Evolutionary conservation across 2,329 filamentous ascomycete genomes (phyloP), one percentile per base, ranked within the genome.

Genomic region (Penicillium aurantiogriseum): DNA sequence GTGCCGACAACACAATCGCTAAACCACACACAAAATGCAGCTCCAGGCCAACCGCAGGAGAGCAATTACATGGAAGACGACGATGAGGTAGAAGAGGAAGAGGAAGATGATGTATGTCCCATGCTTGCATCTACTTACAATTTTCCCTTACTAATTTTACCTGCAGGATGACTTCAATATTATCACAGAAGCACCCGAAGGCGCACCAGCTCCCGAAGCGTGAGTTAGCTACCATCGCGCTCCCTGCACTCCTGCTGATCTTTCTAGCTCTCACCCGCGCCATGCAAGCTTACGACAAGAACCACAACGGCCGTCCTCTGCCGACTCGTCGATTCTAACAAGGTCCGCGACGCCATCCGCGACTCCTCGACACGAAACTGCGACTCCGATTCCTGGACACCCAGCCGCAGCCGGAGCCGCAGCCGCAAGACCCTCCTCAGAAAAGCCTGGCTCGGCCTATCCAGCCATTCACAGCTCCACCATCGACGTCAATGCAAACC

Each of bases 401-500:
- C 35, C 73, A 51, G 44, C 60, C 19, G 51, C 51, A 17, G 69
- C 27, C n/a, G 38, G 19, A 17, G 23, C 35, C 1, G 17, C 35
- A 17, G 4, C 17, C 17, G 29, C 72, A 49, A 74, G 70, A 60
- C 75, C 74, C 50, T 65, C 68, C 57, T 68, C 67, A 58, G 67
- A 71, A 77, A 75, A 82, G 77, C 74, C 80, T 60, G 83, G 85
- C 49, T 84, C 85, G 77, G 87, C 65, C 79, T 94, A 73, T 79
- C 91, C 74, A 79, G 88, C 83, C 39, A 75, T 85, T 31, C 83
- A 81, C 40, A 92, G 88, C 57, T 96, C 92, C 13, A 92, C 86
- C 48, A 84, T 97, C 61, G 90, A 97, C 69, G 84, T 97, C 53
- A 86, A 95, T 73, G 88, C 83, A 4, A 90, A 92, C 62, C 93